These are phyloP conservation scores for Fragaria ananassa DNA, from an alignment of 306 rosid species.

Conservation along the genomic window DNA sequence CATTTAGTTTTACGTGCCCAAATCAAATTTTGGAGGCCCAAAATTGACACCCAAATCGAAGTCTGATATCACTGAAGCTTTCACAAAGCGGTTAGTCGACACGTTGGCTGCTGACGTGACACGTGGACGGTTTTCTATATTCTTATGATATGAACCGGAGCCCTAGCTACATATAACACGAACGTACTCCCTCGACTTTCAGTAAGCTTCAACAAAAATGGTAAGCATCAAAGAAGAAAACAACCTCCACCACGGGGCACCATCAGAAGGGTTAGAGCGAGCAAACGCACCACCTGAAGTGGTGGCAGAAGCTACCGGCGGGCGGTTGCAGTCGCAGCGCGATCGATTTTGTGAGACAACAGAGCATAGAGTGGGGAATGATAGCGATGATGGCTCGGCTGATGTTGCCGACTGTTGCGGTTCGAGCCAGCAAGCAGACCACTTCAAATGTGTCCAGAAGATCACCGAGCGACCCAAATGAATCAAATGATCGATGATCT, in stretches of 20 bases:
- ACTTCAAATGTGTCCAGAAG: constrained; percentile 2
- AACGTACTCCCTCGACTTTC: not conserved
- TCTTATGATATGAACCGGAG: not conserved
- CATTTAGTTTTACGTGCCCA: not conserved
- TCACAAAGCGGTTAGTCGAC: not conserved
- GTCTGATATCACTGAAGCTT: no score
- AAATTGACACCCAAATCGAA: no score
- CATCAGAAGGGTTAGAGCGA: not conserved
- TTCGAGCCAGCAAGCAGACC: constrained; percentile 18
- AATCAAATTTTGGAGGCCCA: not conserved
- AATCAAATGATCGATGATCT: not conserved
- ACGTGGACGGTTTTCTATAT: not conserved
- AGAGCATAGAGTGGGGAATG: not conserved
- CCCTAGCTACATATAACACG: not conserved
- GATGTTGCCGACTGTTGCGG: constrained; percentile 9
- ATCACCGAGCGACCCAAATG: not conserved
- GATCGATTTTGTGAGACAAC: not conserved
- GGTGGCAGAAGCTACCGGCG: not conserved
- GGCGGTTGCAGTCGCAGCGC: not conserved
- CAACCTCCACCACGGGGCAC: not conserved
- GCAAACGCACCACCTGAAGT: not conserved
- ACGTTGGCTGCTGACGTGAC: not conserved
- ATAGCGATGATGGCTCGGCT: constrained; percentile 7
- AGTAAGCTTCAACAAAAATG: not conserved
- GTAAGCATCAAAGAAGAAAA: not conserved